A percentile compares a stretch with the other conserved stretches of the same genome.
Evolutionary conservation across 257 asterid species (phyloP).

Genomic region (Capsicum chinense): DNA sequence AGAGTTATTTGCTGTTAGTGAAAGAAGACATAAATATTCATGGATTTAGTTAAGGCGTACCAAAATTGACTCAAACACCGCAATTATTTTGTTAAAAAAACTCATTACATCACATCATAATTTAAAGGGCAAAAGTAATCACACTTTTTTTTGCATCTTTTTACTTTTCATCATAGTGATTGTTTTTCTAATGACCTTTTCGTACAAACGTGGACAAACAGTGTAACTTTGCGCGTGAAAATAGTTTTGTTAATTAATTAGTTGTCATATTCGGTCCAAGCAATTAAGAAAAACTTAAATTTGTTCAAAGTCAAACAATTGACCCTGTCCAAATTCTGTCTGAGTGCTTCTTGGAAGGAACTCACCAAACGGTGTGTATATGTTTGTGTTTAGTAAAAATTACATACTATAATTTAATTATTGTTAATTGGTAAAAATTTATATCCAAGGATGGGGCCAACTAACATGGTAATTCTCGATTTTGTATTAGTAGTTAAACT

Average conservation of each 20-base stretch:
- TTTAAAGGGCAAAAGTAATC: not conserved
- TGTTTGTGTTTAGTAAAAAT: not conserved
- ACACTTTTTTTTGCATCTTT: not conserved
- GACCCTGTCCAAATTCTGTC: not conserved
- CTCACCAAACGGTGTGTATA: not conserved
- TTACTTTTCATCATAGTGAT: not conserved
- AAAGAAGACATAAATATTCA: no score
- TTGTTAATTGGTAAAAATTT: not conserved
- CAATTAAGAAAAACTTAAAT: not conserved
- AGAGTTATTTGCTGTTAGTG: no score
- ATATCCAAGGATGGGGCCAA: not conserved
- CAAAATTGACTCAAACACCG: no score
- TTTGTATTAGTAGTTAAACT: no score
- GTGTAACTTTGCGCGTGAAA: constrained; percentile 24
- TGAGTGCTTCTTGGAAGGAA: not conserved
- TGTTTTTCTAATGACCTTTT: not conserved
- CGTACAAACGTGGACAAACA: not conserved
- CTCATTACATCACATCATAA: not conserved
- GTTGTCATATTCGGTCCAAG: not conserved
- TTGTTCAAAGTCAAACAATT: constrained; percentile 11
- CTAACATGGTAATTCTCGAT: no score
- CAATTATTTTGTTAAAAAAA: not conserved
- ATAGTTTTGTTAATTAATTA: not conserved
- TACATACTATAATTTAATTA: not conserved
- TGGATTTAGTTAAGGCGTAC: no score